phyloP scores from a whole-genome alignment of 345 rosid genomes.

The Jatropha curcas region DNA sequence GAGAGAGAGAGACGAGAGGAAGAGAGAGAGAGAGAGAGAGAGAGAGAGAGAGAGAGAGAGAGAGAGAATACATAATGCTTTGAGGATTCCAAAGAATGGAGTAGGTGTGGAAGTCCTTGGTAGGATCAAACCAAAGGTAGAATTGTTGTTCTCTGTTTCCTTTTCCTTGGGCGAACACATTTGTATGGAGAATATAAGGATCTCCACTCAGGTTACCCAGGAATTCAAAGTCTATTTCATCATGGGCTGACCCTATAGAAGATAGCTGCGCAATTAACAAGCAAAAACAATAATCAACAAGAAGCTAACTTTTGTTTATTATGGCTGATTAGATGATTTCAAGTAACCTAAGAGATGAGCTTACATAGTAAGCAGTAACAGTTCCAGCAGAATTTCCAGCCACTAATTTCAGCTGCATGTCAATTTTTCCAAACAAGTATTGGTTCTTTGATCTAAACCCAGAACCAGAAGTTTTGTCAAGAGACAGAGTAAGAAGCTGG shows the following conservation, averaged over 20 bases:
- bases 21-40: too few species aligned
- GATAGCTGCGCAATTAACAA: constrained; percentile 11
- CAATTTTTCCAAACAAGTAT: constrained; percentile 17
- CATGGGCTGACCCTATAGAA: constrained; percentile 2
- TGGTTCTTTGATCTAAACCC: constrained; percentile 13
- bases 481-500: constrained; percentile 12
- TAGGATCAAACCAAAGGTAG: constrained; percentile 23
- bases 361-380: constrained; percentile 16
- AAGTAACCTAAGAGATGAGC: background rate
- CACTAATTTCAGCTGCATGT: constrained; percentile 16
- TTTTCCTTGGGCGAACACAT: constrained; percentile 6
- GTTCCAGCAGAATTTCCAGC: constrained; percentile 21
- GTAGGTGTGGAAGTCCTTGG: constrained; percentile 15
- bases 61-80: background rate
- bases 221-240: constrained; percentile 22
- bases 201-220: constrained; percentile 17
- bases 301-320: too few species aligned
- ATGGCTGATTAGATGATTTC: too few species aligned
- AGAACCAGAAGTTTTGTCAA: constrained; percentile 12
- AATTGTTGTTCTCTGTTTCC: constrained; percentile 16
- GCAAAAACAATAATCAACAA: too few species aligned
- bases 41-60: background rate
- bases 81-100: constrained; percentile 14
- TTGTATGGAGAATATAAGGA: constrained; percentile 18
- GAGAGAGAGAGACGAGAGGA: too few species aligned